Percentiles rank a stretch among this genome's conserved stretches.
These are phyloP conservation scores for Cercospora sojina DNA, from an alignment of 2,329 filamentous ascomycete genomes.

Conservation along the genomic window DNA sequence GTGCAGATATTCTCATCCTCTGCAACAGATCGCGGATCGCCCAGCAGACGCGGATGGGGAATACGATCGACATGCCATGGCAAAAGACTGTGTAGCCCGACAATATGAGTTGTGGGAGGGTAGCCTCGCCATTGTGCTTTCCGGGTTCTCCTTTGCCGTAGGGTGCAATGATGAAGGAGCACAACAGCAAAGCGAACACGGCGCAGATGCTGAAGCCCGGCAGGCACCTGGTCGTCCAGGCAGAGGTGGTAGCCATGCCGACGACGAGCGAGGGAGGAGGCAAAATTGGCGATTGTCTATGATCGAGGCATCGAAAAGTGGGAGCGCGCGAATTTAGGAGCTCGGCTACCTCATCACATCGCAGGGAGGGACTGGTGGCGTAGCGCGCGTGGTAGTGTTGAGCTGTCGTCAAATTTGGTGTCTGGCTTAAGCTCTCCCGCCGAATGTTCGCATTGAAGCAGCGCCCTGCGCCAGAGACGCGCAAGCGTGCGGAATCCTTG, in stretches of 20 bases:
- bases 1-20: slow-evolving; percentile 28
- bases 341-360: not conserved
- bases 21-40: slow-evolving; percentile 59
- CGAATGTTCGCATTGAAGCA: slow-evolving; percentile 11
- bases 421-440: slow-evolving; percentile 6
- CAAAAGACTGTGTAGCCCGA: slow-evolving; percentile 62
- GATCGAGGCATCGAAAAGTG: slow-evolving; percentile 13
- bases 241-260: slow-evolving; percentile 27
- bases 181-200: slow-evolving; percentile 29
- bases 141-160: slow-evolving; percentile 30
- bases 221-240: slow-evolving; percentile 33
- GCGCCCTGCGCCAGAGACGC: slow-evolving; percentile 1
- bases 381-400: slow-evolving; percentile 11
- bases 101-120: slow-evolving; percentile 33
- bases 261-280: not conserved
- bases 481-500: slow-evolving; percentile 1
- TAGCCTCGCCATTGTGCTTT: slow-evolving; percentile 31
- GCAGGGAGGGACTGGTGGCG: slow-evolving; percentile 7
- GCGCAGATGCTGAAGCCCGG: slow-evolving; percentile 32
- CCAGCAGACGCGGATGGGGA: slow-evolving; percentile 63
- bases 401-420: slow-evolving; percentile 11
- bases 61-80: slow-evolving; percentile 63
- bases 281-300: not conserved
- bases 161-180: slow-evolving; percentile 32
- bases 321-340: not conserved